Evolutionary conservation across 805 yeast genomes (phyloP), one percentile per base, ranked within the genome.

Genomic region (Myxozyma nipponensis): DNA sequence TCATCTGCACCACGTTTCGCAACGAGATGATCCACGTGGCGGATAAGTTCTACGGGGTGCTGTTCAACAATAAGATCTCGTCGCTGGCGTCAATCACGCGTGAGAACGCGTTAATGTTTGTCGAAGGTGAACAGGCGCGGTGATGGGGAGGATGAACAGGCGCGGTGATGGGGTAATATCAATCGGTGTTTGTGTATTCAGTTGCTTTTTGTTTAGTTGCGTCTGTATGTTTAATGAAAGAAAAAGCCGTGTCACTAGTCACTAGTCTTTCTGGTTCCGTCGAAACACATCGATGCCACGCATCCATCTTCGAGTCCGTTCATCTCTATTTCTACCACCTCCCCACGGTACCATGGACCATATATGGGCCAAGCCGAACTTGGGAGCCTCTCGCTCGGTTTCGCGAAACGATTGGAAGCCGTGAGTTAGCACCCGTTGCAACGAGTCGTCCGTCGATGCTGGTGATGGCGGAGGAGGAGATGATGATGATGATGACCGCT

Each of bases 1-100:
- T 91, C 63, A 88, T 93, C 35, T 90, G 98, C 66, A 93, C 98
- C 0, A 93, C 98, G 0, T 93, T 93, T 73, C 75, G 97, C 61
- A 87, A 95, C 0, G 98, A 93, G 66, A 82, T 93, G 86, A 71
- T 93, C 34, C 82, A 82, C 55, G 87, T 83, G 5, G 95, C 96
- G 4, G 87, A 86, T 65, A 82, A 81, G 54, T 89, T 85, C 63
- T 91, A 81, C 65, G 96, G 97, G 19, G 96, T 93, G 1, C 79
- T 81, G 71, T 91, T 82, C 65, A 80, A 79, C 52, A 84, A 86
- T 63, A 86, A 87, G 62, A 87, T 86, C 42, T 86, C 96, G 49
- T 76, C 84, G 0, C 83, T 91, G 1, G 75, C 78, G 54, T 86
- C 83, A 52, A 86, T 91, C 49, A 72, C 77, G 22, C 76, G 77